Evolutionary conservation across 805 yeast species (phyloP).

Genomic region (Sugiyamaella americana): DNA sequence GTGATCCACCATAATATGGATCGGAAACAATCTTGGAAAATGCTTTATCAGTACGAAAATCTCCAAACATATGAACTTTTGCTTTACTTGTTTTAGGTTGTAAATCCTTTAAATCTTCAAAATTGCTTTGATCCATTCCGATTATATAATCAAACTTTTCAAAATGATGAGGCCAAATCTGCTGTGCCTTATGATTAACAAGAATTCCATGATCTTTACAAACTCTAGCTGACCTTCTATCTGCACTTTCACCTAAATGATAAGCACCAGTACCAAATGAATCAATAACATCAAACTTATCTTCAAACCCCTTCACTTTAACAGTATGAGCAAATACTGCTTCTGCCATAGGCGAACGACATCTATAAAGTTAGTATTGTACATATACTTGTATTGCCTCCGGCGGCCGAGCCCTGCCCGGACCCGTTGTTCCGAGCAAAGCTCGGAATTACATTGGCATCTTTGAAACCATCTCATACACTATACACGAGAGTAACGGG

Average conservation of each 20-base stretch:
- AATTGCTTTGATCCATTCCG: conserved; percentile 51
- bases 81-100: conserved; percentile 35
- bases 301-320: conserved; percentile 39
- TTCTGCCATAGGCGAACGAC: conserved; percentile 98
- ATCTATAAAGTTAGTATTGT: conserved; percentile 36
- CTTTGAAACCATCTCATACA: not conserved
- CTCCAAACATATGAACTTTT: conserved; percentile 55
- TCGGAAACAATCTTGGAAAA: conserved; percentile 65
- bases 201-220: conserved; percentile 70
- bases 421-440: not conserved
- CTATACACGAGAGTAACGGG: not conserved
- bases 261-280: conserved; percentile 87
- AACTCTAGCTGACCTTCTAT: conserved; percentile 60
- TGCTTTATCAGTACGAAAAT: conserved; percentile 55
- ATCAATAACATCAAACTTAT: conserved; percentile 54
- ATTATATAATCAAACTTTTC: conserved; percentile 49
- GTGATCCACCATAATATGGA: conserved; percentile 85
- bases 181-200: conserved; percentile 69
- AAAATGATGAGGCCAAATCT: conserved; percentile 65
- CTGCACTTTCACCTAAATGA: conserved; percentile 81
- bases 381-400: not conserved
- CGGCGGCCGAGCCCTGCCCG: not conserved
- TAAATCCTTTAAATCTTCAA: conserved; percentile 37
- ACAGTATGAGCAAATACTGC: conserved; percentile 75
- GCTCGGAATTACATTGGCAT: not conserved